Evolutionary conservation across 164 flowering plant genomes (phyloP).

Genomic region (Annona cherimola): DNA sequence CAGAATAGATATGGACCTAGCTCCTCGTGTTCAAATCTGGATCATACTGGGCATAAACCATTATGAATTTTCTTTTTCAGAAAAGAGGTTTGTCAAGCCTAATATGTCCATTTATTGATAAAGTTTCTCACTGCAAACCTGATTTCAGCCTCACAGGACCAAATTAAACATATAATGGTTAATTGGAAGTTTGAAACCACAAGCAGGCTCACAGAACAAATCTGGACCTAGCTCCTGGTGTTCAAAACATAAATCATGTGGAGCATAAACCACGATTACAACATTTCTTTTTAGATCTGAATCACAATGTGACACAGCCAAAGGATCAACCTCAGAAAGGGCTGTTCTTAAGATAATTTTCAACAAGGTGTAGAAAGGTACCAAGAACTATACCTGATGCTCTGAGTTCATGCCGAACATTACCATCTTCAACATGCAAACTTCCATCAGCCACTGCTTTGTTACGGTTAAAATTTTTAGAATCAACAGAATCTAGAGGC

Average conservation of each 20-base stretch:
- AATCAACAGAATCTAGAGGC: constrained; percentile 27
- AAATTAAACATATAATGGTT: not conserved
- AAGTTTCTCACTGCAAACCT: too few relatives aligned
- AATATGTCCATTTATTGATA: too few relatives aligned
- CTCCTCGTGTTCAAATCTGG: not conserved
- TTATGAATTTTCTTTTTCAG: too few relatives aligned
- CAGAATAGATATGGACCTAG: not conserved
- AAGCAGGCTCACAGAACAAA: not conserved
- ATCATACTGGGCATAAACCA: too few relatives aligned
- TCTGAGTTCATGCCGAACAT: constrained; percentile 31
- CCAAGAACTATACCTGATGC: constrained; percentile 35
- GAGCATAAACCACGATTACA: not conserved
- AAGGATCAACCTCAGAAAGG: not conserved
- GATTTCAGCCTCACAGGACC: too few relatives aligned
- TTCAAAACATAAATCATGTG: not conserved
- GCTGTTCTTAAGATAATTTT: not conserved
- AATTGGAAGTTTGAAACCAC: not conserved
- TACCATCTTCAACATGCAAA: constrained; percentile 25
- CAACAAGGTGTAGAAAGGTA: not conserved
- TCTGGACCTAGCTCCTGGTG: not conserved
- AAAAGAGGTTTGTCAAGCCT: too few relatives aligned
- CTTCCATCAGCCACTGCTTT: constrained; percentile 34
- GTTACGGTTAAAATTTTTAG: constrained; percentile 30
- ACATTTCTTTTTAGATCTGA: not conserved
- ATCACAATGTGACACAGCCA: not conserved